A percentile compares a stretch with the other conserved stretches of the same genome.
Conservation (phyloP, 2,329 filamentous ascomycete genomes). For the Fusarium longipes region DNA sequence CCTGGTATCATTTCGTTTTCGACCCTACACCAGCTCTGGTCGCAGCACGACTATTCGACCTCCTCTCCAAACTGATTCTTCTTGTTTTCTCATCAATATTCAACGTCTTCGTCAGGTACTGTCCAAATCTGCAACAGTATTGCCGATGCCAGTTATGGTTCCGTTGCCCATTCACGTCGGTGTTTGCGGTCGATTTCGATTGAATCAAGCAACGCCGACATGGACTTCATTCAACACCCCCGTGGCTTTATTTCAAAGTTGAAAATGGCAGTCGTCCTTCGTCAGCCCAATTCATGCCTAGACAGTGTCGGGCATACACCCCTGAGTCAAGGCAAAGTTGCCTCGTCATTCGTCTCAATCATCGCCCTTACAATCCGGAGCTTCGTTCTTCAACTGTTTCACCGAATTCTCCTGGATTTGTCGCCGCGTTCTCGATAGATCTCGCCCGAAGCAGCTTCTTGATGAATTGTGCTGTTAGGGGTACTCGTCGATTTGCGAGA, state of each 20-base stretch:
- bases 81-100: not conserved
- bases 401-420: not conserved
- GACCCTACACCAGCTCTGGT: not conserved
- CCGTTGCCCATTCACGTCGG: not conserved
- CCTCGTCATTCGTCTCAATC: conserved; percentile 1
- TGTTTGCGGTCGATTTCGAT: not conserved
- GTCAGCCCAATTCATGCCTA: not conserved
- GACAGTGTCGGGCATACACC: not conserved
- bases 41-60: not conserved
- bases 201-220: not conserved
- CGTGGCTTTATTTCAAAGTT: not conserved
- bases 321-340: conserved; percentile 1
- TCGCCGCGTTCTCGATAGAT: not conserved
- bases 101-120: not conserved
- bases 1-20: not conserved
- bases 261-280: not conserved
- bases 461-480: conserved; percentile 20
- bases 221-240: not conserved
- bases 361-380: not conserved
- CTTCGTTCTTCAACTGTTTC: conserved; percentile 2
- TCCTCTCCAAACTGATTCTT: not conserved
- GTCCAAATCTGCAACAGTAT: not conserved
- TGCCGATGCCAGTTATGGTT: not conserved
- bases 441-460: not conserved
- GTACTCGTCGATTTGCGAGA: conserved; percentile 5